Evolutionary conservation across 1,284 basidiomycete species (phyloP), one percentile per base, ranked within the genome.

Genomic region (Stereum hirsutum): DNA sequence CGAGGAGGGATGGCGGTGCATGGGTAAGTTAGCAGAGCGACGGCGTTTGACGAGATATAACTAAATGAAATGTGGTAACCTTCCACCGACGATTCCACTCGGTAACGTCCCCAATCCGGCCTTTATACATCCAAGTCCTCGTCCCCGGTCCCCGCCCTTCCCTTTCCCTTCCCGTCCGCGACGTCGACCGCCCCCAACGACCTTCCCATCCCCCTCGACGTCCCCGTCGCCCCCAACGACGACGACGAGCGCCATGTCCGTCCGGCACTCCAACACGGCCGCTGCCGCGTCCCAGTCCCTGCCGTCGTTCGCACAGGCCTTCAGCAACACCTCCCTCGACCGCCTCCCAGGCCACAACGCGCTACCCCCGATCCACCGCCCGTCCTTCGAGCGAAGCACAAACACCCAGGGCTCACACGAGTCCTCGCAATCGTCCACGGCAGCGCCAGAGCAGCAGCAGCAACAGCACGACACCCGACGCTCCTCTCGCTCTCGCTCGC

Each of bases 291-390:
- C 72, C 43, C 78, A 78, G 57, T 78, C 80, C n/a, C 73, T 86
- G 35, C 82, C 82, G 27, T 81, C 83, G 35, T 86, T 86, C 57
- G 77, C 79, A 2, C 78, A 81, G 59, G 74, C 83, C 0, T 86
- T 86, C 60, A 74, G 69, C 58, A 63, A 53, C 44, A 68, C 72
- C 2, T 74, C 75, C 10, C 61, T 81, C 43, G 63, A 57, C 59
- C 68, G 61, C 45, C 68, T 75, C 21, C 53, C 69, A 1, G 58
- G 63, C 43, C 57, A 65, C 46, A 78, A 75, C 59, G 66, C 77
- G 33, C 64, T 84, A 8, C 80, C 81, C 14, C 81, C 81, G 40
- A 80, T 83, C 39, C 75, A 81, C 38, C 50, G 65, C 41, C 66
- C 62, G 40, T 50, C 54, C 21, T 55, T 56, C 41, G 57, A 63